These are phyloP conservation scores for Xanthoceras sorbifolium DNA, from an alignment of 345 rosid species.

Conservation along the genomic window DNA sequence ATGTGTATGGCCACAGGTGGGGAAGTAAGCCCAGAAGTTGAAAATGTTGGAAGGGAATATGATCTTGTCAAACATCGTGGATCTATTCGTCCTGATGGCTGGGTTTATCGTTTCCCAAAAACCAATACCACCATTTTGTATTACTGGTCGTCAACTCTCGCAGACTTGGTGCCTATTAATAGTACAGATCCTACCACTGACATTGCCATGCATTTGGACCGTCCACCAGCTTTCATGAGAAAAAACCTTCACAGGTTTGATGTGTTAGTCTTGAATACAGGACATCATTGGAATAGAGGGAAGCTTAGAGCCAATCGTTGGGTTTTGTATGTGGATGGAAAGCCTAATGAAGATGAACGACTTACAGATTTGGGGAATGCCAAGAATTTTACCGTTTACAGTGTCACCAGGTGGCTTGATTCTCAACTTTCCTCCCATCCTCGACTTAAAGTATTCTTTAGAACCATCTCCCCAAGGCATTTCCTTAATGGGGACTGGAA, in stretches of 20 bases:
- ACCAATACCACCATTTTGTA: slow-evolving; percentile 77
- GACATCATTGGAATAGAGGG: slow-evolving; percentile 88
- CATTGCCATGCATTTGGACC: slow-evolving; percentile 76
- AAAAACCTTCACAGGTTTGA: slow-evolving; percentile 51
- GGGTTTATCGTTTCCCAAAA: slow-evolving; percentile 59
- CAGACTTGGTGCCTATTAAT: slow-evolving; percentile 56
- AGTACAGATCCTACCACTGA: slow-evolving; percentile 29
- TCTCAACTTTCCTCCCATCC: slow-evolving; percentile 58
- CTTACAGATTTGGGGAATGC: slow-evolving; percentile 50
- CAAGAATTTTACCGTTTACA: slow-evolving; percentile 57
- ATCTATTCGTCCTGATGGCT: slow-evolving; percentile 68
- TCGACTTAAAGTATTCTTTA: slow-evolving; percentile 58
- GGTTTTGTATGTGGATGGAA: slow-evolving; percentile 65
- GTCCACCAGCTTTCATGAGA: slow-evolving; percentile 70
- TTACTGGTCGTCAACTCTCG: slow-evolving; percentile 71
- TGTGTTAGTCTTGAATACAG: slow-evolving; percentile 70
- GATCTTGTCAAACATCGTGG: slow-evolving; percentile 55
- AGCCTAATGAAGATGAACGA: slow-evolving; percentile 36
- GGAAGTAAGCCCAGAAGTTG: slow-evolving; percentile 48
- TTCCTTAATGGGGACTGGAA: slow-evolving; percentile 80
- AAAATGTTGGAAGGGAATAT: slow-evolving; percentile 61
- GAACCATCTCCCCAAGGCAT: slow-evolving; percentile 78
- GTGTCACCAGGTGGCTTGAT: slow-evolving; percentile 62
- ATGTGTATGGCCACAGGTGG: slow-evolving; percentile 84
- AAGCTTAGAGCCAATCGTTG: slow-evolving; percentile 68